Evolutionary conservation across 306 rosid genomes (phyloP).

Genomic region (Vigna nakashimae): DNA sequence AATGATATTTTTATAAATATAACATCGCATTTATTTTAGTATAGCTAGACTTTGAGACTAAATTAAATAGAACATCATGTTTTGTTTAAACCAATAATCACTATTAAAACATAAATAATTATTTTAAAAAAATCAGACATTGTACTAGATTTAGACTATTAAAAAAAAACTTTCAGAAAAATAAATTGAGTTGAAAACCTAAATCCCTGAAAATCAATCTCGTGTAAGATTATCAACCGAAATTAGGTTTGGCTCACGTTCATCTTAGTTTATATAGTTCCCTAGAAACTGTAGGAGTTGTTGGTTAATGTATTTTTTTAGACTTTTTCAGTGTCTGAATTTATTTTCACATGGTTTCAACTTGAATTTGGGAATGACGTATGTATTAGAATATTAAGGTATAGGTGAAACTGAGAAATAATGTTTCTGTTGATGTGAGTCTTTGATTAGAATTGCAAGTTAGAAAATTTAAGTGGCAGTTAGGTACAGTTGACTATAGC

Average conservation of each 20-base stretch:
- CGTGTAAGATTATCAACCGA: too few species aligned
- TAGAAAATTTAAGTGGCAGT: slow-evolving; percentile 16
- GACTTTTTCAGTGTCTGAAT: background rate
- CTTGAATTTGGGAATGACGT: slow-evolving; percentile 2
- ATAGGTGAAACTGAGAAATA: slow-evolving; percentile 21
- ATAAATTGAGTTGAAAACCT: too few species aligned
- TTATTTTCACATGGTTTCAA: background rate
- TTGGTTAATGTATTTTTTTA: slow-evolving; percentile 5
- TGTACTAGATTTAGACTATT: too few species aligned
- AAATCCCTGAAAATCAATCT: too few species aligned
- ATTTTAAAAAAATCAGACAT: too few species aligned
- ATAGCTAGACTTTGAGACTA: too few species aligned
- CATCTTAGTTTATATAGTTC: slow-evolving; percentile 11
- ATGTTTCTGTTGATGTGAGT: slow-evolving; percentile 28
- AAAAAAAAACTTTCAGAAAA: too few species aligned
- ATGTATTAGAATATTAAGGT: background rate
- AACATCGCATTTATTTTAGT: too few species aligned
- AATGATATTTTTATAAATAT: too few species aligned
- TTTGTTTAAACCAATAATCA: too few species aligned
- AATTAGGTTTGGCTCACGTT: background rate
- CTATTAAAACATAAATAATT: too few species aligned
- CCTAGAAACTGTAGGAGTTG: slow-evolving; percentile 4
- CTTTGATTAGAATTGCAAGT: slow-evolving; percentile 8
- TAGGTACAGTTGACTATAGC: slow-evolving; percentile 34
- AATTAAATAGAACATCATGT: too few species aligned